Evolutionary conservation across 2,329 filamentous ascomycete species (phyloP).

Genomic region (Fusarium neocosmosporiellum): DNA sequence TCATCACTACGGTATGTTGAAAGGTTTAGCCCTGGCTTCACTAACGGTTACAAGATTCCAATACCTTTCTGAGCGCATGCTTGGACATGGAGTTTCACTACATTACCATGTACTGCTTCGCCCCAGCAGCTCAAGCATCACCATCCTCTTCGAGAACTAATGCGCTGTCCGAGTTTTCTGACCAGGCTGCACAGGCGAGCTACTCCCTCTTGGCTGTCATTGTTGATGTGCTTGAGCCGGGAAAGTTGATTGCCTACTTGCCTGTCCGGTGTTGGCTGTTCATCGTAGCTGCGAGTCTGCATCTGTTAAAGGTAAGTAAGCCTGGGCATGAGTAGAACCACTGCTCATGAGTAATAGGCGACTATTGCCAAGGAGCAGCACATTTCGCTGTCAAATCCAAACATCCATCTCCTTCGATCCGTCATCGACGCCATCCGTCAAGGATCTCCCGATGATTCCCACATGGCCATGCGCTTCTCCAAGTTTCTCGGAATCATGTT

Average conservation of each 20-base stretch:
- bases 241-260: slow-evolving; percentile 7
- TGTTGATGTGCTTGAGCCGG: slow-evolving; percentile 11
- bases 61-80: slow-evolving; percentile 13
- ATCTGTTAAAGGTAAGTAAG: slow-evolving; percentile 13
- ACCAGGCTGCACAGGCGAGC: slow-evolving; percentile 14
- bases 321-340: background rate
- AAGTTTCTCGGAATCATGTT: slow-evolving; percentile 26
- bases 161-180: slow-evolving; percentile 1
- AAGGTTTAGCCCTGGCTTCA: no score
- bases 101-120: slow-evolving; percentile 24
- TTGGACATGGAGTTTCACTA: slow-evolving; percentile 22
- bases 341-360: background rate
- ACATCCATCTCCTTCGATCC: slow-evolving; percentile 16
- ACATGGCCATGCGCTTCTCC: slow-evolving; percentile 28
- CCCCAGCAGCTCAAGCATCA: slow-evolving; percentile 9
- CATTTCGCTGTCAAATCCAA: slow-evolving; percentile 1
- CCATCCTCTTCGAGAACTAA: background rate
- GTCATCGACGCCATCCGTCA: slow-evolving; percentile 13
- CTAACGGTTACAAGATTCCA: background rate
- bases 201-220: slow-evolving; percentile 15
- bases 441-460: slow-evolving; percentile 20
- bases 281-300: slow-evolving; percentile 25
- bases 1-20: slow-evolving; percentile 4
- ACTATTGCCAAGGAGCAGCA: slow-evolving; percentile 10
- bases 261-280: slow-evolving; percentile 27